A percentile compares a stretch with the other conserved stretches of the same genome.
These are phyloP conservation scores for Ricinus communis DNA, from an alignment of 345 rosid genomes.

Conservation along the genomic window DNA sequence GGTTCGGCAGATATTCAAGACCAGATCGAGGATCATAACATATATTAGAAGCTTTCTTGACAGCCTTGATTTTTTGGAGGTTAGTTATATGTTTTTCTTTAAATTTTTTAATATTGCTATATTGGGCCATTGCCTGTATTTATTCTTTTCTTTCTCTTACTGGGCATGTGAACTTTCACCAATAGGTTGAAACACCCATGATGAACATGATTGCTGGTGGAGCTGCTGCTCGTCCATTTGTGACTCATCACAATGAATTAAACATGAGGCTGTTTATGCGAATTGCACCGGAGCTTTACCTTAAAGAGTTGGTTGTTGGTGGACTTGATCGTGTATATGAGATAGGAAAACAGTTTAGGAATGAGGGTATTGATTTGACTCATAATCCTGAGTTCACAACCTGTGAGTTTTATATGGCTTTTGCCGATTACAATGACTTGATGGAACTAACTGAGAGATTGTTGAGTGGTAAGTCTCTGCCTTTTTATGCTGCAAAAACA, in stretches of 20 bases:
- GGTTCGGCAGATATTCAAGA: conserved; percentile 70
- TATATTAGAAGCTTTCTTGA: conserved; percentile 74
- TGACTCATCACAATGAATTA: conserved; percentile 89
- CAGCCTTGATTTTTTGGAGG: conserved; percentile 74
- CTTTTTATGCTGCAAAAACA: not conserved
- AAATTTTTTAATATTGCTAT: not conserved
- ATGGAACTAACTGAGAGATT: conserved; percentile 84
- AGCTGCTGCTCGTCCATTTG: conserved; percentile 95
- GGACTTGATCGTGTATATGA: conserved; percentile 90
- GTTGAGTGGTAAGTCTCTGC: conserved; percentile 64
- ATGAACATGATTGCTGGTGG: conserved; percentile 99
- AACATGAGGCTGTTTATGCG: conserved; percentile 90
- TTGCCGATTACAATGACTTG: conserved; percentile 86
- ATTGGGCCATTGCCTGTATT: not conserved
- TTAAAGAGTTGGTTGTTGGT: conserved; percentile 91
- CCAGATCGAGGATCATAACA: conserved; percentile 60
- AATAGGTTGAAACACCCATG: conserved; percentile 95
- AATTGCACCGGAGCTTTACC: conserved; percentile 91
- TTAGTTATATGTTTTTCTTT: conserved; percentile 22
- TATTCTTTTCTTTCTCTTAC: not conserved
- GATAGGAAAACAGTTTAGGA: conserved; percentile 96
- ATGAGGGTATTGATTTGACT: conserved; percentile 97
- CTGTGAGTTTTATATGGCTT: conserved; percentile 99
- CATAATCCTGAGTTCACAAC: conserved; percentile 99
- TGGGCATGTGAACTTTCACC: conserved; percentile 1